Evolutionary conservation across 2,329 filamentous ascomycete species (phyloP).

Genomic region (Ceratocystis destructans): DNA sequence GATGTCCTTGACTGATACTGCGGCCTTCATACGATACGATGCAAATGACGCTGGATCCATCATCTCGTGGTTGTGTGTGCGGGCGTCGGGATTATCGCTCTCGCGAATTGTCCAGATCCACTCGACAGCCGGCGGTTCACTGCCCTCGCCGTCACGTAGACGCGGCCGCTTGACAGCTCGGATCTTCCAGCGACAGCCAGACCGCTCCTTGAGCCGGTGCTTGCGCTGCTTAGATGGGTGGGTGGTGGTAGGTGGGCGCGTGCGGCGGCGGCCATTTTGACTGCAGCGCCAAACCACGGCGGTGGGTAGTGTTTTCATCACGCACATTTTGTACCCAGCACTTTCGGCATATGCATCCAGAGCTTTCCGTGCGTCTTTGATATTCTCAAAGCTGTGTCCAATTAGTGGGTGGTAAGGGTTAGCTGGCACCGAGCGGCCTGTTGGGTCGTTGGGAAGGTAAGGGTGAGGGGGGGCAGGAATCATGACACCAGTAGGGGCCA

Average conservation of each 20-base stretch:
- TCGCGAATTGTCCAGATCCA: constrained; percentile 19
- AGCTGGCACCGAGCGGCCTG: constrained; percentile 16
- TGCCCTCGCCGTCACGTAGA: constrained; percentile 20
- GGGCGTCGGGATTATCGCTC: constrained; percentile 18
- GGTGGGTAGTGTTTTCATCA: constrained; percentile 18
- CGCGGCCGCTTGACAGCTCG: constrained; percentile 17
- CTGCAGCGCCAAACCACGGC: constrained; percentile 19
- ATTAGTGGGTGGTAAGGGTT: constrained; percentile 18
- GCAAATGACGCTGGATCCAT: constrained; percentile 17
- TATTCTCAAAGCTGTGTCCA: constrained; percentile 17
- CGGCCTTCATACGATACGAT: constrained; percentile 19
- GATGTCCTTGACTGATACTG: constrained; percentile 15
- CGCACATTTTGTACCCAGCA: constrained; percentile 18
- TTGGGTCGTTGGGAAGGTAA: constrained; percentile 18
- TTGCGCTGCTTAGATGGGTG: constrained; percentile 17
- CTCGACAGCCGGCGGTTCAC: constrained; percentile 20
- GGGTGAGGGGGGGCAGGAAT: constrained; percentile 17
- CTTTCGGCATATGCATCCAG: constrained; percentile 18
- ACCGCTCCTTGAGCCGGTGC: constrained; percentile 18
- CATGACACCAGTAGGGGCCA: neutral
- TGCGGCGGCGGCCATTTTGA: constrained; percentile 16
- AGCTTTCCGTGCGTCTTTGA: constrained; percentile 14
- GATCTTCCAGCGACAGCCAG: constrained; percentile 18
- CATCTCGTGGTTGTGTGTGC: constrained; percentile 18
- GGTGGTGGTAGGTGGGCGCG: constrained; percentile 6